These are phyloP conservation scores for Samsoniella hepiali DNA, from an alignment of 2,329 filamentous ascomycete species.

Conservation along the genomic window DNA sequence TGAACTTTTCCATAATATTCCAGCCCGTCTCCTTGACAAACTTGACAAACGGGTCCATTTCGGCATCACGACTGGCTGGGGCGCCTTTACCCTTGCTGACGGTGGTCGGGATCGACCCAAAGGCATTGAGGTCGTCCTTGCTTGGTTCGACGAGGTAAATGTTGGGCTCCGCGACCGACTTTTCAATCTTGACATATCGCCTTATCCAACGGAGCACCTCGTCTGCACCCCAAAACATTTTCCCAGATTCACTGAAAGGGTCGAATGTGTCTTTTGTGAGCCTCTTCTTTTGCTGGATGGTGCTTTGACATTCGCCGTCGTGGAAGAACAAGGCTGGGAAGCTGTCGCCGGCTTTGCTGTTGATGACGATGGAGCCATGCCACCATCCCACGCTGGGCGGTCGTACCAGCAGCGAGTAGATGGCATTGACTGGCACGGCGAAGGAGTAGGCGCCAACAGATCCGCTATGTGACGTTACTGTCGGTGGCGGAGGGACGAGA, in stretches of 20 bases:
- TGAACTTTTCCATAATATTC: conserved; percentile 95
- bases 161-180: conserved; percentile 81
- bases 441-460: conserved; percentile 82
- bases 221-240: conserved; percentile 97
- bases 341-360: conserved; percentile 83
- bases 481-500: conserved; percentile 87
- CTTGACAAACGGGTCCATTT: conserved; percentile 91
- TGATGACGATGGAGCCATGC: conserved; percentile 95
- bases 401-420: conserved; percentile 86
- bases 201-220: conserved; percentile 90
- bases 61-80: conserved; percentile 55
- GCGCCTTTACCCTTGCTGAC: conserved; percentile 33
- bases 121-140: conserved; percentile 77
- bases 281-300: conserved; percentile 89
- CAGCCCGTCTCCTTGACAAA: conserved; percentile 92
- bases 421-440: conserved; percentile 81
- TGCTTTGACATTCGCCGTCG: conserved; percentile 93
- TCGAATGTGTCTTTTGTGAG: conserved; percentile 81
- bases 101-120: conserved; percentile 61
- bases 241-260: conserved; percentile 78
- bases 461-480: conserved; percentile 70
- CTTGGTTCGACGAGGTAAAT: conserved; percentile 88
- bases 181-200: conserved; percentile 77
- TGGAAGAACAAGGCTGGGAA: conserved; percentile 98
- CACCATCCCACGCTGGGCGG: conserved; percentile 96